These are phyloP conservation scores for Coniella lustricola DNA, from an alignment of 2,329 filamentous ascomycete species.

Conservation along the genomic window DNA sequence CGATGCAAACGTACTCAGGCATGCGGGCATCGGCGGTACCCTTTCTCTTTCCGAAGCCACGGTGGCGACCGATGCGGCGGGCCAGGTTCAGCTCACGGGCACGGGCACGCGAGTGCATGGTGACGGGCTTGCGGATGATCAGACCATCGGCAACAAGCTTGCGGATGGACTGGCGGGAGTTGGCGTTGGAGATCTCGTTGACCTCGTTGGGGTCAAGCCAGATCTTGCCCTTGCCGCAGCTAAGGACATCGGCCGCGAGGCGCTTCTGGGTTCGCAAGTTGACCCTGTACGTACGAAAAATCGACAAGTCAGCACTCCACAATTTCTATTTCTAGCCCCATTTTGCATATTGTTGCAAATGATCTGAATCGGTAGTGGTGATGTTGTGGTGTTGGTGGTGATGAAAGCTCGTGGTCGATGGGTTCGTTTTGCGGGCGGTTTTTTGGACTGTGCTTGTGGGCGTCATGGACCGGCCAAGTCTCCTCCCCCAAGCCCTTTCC, in stretches of 20 bases:
- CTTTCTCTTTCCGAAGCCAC: slow-evolving; percentile 99
- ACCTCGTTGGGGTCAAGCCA: slow-evolving; percentile 99
- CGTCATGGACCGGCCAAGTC: slow-evolving; percentile 5
- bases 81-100: slow-evolving; percentile 92
- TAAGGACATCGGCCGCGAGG: slow-evolving; percentile 96
- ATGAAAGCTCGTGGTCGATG: not conserved
- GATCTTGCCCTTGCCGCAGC: slow-evolving; percentile 99
- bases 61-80: slow-evolving; percentile 92
- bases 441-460: slow-evolving; percentile 1
- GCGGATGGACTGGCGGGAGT: slow-evolving; percentile 99
- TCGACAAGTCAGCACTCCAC: slow-evolving; percentile 16
- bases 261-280: slow-evolving; percentile 99
- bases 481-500: slow-evolving; percentile 1
- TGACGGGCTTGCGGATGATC: slow-evolving; percentile 99
- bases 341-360: not conserved
- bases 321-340: not conserved
- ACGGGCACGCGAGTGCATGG: slow-evolving; percentile 97
- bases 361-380: slow-evolving; percentile 5
- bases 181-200: slow-evolving; percentile 99
- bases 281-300: slow-evolving; percentile 61
- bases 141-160: slow-evolving; percentile 99
- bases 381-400: not conserved
- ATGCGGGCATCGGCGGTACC: slow-evolving; percentile 99
- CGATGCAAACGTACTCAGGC: slow-evolving; percentile 67
- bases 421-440: not conserved